Percentiles rank a stretch among this genome's conserved stretches.
Conservation (phyloP, 106 monocot species). For the Allium sativum region DNA sequence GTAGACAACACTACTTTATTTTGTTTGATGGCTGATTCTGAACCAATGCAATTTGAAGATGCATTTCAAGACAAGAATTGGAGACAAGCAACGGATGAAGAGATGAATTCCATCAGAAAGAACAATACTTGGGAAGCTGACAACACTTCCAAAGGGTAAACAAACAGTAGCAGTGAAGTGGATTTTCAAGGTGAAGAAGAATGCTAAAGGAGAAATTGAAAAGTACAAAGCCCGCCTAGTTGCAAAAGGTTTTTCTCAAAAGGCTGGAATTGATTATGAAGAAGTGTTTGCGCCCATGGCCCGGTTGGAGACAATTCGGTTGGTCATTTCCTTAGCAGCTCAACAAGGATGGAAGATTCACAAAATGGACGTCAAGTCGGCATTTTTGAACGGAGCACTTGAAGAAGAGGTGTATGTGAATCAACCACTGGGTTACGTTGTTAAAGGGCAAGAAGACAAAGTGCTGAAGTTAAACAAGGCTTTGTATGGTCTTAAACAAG, state of each 20-base stretch:
- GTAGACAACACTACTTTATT: neutral
- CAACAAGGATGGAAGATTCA: neutral
- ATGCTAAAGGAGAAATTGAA: neutral
- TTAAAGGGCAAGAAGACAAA: too few relatives aligned
- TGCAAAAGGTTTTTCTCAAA: neutral
- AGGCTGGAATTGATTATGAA: neutral
- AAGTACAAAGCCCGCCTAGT: neutral
- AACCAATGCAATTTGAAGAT: neutral
- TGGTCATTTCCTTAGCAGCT: neutral
- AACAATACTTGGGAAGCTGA: neutral
- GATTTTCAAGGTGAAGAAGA: conserved; percentile 1
- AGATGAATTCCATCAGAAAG: neutral
- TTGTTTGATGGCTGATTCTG: neutral
- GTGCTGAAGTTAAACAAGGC: too few relatives aligned
- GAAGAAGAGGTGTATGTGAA: neutral
- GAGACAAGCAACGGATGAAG: neutral
- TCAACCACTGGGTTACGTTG: too few relatives aligned
- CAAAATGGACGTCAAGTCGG: too few relatives aligned
- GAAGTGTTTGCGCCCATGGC: too few relatives aligned
- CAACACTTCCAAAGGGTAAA: neutral
- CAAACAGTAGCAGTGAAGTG: neutral
- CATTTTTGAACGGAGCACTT: too few relatives aligned
- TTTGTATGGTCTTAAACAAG: too few relatives aligned
- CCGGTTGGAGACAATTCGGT: neutral
- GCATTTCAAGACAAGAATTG: neutral